These are phyloP conservation scores for Trypanosomatidae sp. DNA, from an alignment of 208 protist species.

Conservation along the genomic window DNA sequence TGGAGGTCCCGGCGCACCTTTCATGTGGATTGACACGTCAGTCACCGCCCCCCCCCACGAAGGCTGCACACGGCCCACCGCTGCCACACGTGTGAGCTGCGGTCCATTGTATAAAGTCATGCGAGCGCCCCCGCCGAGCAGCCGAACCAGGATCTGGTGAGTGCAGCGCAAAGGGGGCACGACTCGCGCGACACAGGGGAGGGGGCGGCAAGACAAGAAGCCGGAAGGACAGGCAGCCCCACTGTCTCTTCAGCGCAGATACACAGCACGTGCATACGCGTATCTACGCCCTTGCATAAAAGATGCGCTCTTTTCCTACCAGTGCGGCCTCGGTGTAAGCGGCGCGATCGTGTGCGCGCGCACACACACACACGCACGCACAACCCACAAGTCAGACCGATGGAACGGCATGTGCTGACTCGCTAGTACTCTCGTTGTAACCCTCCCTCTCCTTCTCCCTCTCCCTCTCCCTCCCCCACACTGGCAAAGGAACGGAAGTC, in stretches of 20 bases:
- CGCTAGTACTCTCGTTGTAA: background rate
- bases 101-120: too few relatives aligned
- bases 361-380: slow-evolving; percentile 2
- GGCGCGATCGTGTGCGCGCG: background rate
- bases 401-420: background rate
- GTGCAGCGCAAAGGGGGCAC: background rate
- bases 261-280: background rate
- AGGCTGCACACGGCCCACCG: too few relatives aligned
- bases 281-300: background rate
- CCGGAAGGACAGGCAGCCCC: background rate
- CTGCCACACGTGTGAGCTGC: too few relatives aligned
- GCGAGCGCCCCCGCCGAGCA: too few relatives aligned
- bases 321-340: background rate
- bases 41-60: background rate
- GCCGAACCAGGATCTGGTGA: background rate
- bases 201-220: background rate
- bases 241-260: background rate
- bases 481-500: background rate
- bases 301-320: background rate
- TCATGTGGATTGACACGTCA: background rate
- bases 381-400: background rate
- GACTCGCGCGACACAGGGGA: background rate
- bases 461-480: background rate
- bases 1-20: too few relatives aligned
- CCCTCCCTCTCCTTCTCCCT: background rate